Conservation (phyloP, 2,329 filamentous ascomycete species). For the Cercospora nicotianae region DNA sequence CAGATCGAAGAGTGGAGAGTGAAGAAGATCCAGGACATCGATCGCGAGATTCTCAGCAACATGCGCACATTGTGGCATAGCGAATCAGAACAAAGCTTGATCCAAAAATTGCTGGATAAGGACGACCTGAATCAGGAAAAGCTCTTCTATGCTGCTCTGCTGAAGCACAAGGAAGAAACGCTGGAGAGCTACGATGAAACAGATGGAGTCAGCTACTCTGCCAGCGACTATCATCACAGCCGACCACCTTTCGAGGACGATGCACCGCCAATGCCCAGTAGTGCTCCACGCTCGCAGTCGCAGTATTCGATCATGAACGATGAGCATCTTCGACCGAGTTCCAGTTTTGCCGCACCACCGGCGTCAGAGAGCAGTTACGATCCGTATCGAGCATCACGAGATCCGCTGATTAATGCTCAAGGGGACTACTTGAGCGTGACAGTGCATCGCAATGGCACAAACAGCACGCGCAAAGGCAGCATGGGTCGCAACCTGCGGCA, state of each 20-base stretch:
- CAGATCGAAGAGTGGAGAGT: slow-evolving; percentile 63
- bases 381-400: slow-evolving; percentile 72
- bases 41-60: slow-evolving; percentile 78
- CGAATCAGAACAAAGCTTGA: slow-evolving; percentile 70
- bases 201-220: slow-evolving; percentile 69
- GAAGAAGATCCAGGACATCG: slow-evolving; percentile 66
- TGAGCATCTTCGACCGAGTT: slow-evolving; percentile 50
- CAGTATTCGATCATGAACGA: slow-evolving; percentile 59
- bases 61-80: slow-evolving; percentile 90
- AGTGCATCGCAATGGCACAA: slow-evolving; percentile 57
- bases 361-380: slow-evolving; percentile 70
- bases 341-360: slow-evolving; percentile 53
- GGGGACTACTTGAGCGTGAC: slow-evolving; percentile 66
- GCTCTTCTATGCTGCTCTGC: slow-evolving; percentile 82
- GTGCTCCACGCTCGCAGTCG: slow-evolving; percentile 51
- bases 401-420: slow-evolving; percentile 50
- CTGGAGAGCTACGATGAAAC: slow-evolving; percentile 80
- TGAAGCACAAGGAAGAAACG: slow-evolving; percentile 79
- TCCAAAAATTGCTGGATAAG: slow-evolving; percentile 60
- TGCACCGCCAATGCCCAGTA: slow-evolving; percentile 40
- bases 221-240: slow-evolving; percentile 87
- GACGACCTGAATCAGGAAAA: slow-evolving; percentile 76
- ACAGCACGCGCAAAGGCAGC: slow-evolving; percentile 41
- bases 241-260: slow-evolving; percentile 39
- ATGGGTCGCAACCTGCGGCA: slow-evolving; percentile 44